These are phyloP conservation scores for Hypoxylon sp. DNA, from an alignment of 2,329 filamentous ascomycete species.

Conservation along the genomic window DNA sequence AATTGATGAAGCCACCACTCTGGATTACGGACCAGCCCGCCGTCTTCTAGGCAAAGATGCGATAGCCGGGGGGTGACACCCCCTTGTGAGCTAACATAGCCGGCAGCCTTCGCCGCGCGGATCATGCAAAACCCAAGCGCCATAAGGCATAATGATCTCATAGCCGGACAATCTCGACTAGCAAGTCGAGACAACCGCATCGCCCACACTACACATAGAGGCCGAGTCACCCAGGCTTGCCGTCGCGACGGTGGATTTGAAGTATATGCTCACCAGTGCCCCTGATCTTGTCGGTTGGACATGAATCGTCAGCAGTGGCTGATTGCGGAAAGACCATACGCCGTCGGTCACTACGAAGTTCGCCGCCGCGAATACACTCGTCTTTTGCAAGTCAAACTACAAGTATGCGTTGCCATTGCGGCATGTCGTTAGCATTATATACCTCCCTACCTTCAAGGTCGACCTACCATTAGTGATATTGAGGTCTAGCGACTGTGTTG, in stretches of 20 bases:
- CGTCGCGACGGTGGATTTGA: not conserved
- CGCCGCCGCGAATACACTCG: too few species aligned
- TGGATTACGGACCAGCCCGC: not conserved
- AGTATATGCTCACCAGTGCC: not conserved
- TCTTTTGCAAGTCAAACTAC: not conserved
- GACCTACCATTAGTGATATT: slow-evolving; percentile 11
- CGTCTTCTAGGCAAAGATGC: not conserved
- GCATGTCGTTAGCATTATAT: not conserved
- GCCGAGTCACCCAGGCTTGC: not conserved
- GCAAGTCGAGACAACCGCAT: not conserved
- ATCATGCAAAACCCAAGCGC: slow-evolving; percentile 6
- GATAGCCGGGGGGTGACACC: not conserved
- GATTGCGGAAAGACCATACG: slow-evolving; percentile 7
- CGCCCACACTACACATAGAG: not conserved
- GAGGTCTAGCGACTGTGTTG: slow-evolving; percentile 7
- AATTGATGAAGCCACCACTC: not conserved
- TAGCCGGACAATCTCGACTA: not conserved
- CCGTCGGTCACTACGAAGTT: not conserved
- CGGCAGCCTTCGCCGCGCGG: not conserved
- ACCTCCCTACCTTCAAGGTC: not conserved
- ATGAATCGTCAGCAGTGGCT: not conserved
- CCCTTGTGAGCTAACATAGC: not conserved
- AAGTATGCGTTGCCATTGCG: not conserved
- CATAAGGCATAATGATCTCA: slow-evolving; percentile 1
- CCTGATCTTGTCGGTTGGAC: not conserved